A percentile compares a stretch with the other conserved stretches of the same genome.
phyloP scores from a whole-genome alignment of 768 basidiomycete species.

The Panaeolus cyanescens region DNA sequence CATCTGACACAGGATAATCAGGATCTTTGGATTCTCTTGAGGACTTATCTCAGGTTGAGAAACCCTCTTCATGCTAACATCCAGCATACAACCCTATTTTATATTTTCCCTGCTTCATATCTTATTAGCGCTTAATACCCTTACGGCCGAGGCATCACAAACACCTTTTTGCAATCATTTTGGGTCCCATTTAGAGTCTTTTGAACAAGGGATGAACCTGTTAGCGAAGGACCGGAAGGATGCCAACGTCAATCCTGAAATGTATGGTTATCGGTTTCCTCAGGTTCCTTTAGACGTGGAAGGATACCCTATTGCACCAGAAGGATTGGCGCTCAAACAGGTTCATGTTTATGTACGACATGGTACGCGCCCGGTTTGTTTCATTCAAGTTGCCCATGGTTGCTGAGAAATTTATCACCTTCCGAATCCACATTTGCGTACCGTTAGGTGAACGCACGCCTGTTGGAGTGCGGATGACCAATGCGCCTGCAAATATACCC shows the following conservation, averaged over 20 bases:
- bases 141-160: not conserved
- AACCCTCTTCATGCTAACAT: not conserved
- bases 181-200: not conserved
- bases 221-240: not conserved
- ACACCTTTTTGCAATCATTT: not conserved
- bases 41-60: not conserved
- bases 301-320: conserved; percentile 59
- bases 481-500: conserved; percentile 64
- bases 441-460: conserved; percentile 73
- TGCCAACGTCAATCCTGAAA: not conserved
- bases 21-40: not conserved
- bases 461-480: conserved; percentile 65
- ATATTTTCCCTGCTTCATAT: not conserved
- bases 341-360: conserved; percentile 78
- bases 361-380: conserved; percentile 44
- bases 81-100: not conserved
- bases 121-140: not conserved
- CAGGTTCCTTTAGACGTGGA: conserved; percentile 59
- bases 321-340: conserved; percentile 60
- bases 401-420: not conserved
- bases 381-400: not conserved
- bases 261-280: conserved; percentile 12
- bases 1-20: not conserved
- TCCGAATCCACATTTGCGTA: not conserved
- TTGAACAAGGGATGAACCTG: not conserved